Evolutionary conservation across 345 rosid species (phyloP), one percentile per base, ranked within the genome.

Genomic region (Conringia planisiliqua): DNA sequence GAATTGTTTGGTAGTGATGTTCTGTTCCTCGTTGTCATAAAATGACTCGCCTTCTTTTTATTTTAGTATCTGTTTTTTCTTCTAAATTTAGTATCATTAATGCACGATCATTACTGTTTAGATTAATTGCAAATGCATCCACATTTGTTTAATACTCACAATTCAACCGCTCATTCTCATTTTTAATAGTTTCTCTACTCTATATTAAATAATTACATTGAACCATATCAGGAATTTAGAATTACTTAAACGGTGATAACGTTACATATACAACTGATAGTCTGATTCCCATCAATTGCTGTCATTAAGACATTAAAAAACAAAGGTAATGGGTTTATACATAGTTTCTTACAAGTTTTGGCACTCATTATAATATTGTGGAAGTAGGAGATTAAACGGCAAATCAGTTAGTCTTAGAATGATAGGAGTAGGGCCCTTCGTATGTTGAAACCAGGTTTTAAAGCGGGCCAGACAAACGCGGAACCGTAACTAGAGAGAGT

Each of bases 11-110:
- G 47, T 69, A 69, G 48, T 27, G 69, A 68, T 75, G 69, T 67
- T 75, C 33, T 75, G 74, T 75, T 62, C 20, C 51, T 76, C 58
- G 75, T 62, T 76, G 79, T 70, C 80, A 70, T 29, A 55, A 76
- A 62, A 76, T 70, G 75, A 70, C 75, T 70, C 64, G 79, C 79
- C 69, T 61, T 51, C 74, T 68, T 43, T 43, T 50, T 68, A 4
- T 52, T 20, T 51, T 61, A 2, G 24, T 22, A 9, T 42, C 30
- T 32, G 35, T 57, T 10, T 64, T 46, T 9, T 65, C 42, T 66
- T 46, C 18, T 7, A 32, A 4, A 42, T 57, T 57, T 38, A 58
- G 60, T 38, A 66, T 57, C 61, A 16, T 68, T 38, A 62, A 26
- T 47, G 75, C 75, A 76, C 71, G 60, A 62, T 70, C 54, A 17